Base-by-base conservation (phyloP, 192 early-diverging fungal species). In the Umbelopsis sp. region DNA sequence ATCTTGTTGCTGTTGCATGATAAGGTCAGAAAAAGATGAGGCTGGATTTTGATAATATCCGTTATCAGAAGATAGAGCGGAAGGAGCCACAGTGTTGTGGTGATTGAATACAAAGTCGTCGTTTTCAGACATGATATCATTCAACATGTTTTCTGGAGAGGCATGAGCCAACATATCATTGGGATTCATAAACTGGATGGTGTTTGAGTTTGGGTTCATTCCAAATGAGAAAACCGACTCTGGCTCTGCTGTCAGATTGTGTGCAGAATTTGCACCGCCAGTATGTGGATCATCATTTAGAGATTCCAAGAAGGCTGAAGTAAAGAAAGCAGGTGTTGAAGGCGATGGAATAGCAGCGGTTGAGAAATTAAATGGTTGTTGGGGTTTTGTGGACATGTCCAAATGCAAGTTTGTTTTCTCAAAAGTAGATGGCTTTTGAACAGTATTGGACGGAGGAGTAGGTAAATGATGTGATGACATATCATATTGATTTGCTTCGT, bases 311-410 rank as follows among this genome's bases (percentile, higher is more conserved):
- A 91, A 91, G 53, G 81, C 84, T n/a, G 90, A 88, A 49, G 89
- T 86, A 49, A 91, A 91, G 79, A 91, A 90, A 20, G 82, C 85
- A 0, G 90, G 90, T n/a, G 88, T 90, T 11, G 78, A 78, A 8
- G 88, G 90, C 46, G 80, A 75, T 7, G 80, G 77, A 20, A 81
- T 75, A 22, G 74, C 70, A 21, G 72, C 76, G 61, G 45, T 25
- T 16, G 67, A 69, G 15, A 50, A 49, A 21, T 51, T 41, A 52
- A 69, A 52, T 21, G 25, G 67, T 21, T 48, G 67, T 5, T 49
- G 67, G 7, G 47, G 67, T 27, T 69, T 49, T 11, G 48, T 45
- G 44, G 66, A 46, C 66, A 67, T 67, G 33, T 61, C 55, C 21
- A 61, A 27, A 35, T 61, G 55, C 27, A 61, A 16, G 30, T 61